Evolutionary conservation across 176 grass and related monocot genomes (phyloP).

Genomic region (Puccinellia tenuiflora): DNA sequence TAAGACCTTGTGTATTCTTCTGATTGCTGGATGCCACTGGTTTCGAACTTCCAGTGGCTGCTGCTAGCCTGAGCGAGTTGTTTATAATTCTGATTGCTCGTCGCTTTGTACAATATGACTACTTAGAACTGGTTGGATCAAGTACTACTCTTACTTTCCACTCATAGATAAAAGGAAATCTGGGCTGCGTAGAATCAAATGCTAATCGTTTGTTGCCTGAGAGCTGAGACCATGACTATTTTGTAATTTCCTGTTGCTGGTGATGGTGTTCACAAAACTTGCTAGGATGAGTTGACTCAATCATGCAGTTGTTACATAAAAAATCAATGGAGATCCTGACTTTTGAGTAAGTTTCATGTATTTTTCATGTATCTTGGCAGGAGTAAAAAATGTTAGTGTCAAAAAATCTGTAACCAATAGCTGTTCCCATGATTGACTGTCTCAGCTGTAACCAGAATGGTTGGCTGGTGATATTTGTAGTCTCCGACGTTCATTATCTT

Average conservation of each 20-base stretch:
- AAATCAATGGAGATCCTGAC: neutral
- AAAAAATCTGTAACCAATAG: neutral
- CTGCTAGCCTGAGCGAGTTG: neutral
- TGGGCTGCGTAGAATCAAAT: neutral
- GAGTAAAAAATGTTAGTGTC: neutral
- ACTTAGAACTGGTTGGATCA: neutral
- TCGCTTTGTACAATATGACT: neutral
- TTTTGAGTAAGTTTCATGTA: neutral
- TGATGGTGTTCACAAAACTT: neutral
- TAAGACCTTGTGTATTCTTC: neutral
- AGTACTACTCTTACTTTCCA: neutral
- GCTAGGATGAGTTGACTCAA: neutral
- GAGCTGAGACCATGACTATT: neutral
- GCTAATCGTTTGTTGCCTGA: neutral
- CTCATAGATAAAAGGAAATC: neutral
- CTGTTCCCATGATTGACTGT: neutral
- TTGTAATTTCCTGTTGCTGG: neutral
- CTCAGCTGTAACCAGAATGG: constrained; percentile 8
- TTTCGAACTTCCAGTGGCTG: neutral
- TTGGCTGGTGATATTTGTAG: neutral
- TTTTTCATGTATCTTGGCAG: neutral
- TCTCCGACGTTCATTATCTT: neutral
- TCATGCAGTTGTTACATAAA: neutral
- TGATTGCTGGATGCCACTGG: neutral
- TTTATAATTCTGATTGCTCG: constrained; percentile 1